Evolutionary conservation across 176 grass and related monocot genomes (phyloP), one percentile per base, ranked within the genome.

Genomic region (Bothriochloa decipiens): DNA sequence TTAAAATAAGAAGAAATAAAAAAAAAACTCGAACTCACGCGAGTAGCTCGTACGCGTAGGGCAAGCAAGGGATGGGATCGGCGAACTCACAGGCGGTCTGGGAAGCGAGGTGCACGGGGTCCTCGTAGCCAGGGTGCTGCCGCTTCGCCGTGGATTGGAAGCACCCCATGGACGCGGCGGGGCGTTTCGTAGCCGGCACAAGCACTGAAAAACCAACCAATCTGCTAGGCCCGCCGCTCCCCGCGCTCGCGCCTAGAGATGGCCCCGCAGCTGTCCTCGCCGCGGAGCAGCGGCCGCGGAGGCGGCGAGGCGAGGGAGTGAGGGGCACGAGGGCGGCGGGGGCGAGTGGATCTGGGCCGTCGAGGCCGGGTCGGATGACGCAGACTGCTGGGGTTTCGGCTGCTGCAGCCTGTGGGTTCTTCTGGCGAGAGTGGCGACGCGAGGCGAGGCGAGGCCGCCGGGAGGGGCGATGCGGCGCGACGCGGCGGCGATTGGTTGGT

Each of bases 81-180:
- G 55, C 67, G 72, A 76, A 73, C 88, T 90, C 85, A 96, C 94
- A 96, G 27, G 94, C 80, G 45, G 94, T 96, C 78, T 96, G 86
- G 74, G 91, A 89, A 68, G 94, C 91, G 79, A 96, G 94, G 27
- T 86, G 84, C 22, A 93, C 88, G 49, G 91, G 94, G 80, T 96
- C 91, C 94, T 96, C 93, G 83, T 95, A 92, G 43, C 94, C 93
- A 25, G 88, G 94, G 83, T 89, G 92, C 65, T 93, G 94, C 62
- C 76, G 85, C 87, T 72, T 90, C 64, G 68, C 60, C 84, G 83
- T 96, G 49, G 91, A 93, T 8, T 81, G 66, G 72, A 96, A 83
- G 74, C 91, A 96, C 60, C 91, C 94, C 94, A 96, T 96, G 61
- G 76, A 73, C 22, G 65, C 65, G 7, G 43, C 18, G 11, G 52